Conservation (phyloP, 352 stramenopile species). For the Aphanomyces invadans region DNA sequence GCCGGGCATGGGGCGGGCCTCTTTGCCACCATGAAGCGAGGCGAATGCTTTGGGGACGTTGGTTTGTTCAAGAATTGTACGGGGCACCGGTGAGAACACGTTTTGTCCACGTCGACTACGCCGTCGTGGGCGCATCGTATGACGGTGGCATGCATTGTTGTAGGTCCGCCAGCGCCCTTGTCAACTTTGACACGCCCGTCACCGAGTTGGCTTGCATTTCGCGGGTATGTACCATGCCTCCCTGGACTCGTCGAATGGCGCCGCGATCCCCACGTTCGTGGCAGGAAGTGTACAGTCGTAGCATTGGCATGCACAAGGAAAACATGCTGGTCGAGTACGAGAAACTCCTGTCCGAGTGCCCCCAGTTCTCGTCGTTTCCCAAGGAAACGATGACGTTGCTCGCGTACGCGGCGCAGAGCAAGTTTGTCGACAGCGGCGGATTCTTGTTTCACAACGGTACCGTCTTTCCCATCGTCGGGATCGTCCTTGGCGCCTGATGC, state of each 20-base stretch:
- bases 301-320: slow-evolving; percentile 67
- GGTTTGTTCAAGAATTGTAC: slow-evolving; percentile 42
- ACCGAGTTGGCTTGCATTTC: slow-evolving; percentile 53
- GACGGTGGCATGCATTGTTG: background rate
- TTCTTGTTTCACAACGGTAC: slow-evolving; percentile 36
- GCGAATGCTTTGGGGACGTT: slow-evolving; percentile 64
- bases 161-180: slow-evolving; percentile 48
- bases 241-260: no score
- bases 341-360: slow-evolving; percentile 43
- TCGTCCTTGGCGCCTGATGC: no score
- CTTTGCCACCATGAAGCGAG: slow-evolving; percentile 57
- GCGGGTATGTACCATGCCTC: slow-evolving; percentile 23
- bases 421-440: slow-evolving; percentile 37
- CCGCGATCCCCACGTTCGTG: no score
- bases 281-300: slow-evolving; percentile 49
- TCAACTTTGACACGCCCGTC: slow-evolving; percentile 41
- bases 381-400: slow-evolving; percentile 51
- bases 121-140: no score
- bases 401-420: slow-evolving; percentile 48
- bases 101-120: slow-evolving; percentile 27
- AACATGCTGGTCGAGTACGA: slow-evolving; percentile 51
- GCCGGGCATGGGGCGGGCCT: slow-evolving; percentile 58
- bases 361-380: slow-evolving; percentile 37
- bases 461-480: no score
- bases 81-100: slow-evolving; percentile 2